Evolutionary conservation across 2,329 filamentous ascomycete genomes (phyloP).

Genomic region (Colletotrichum shisoi): DNA sequence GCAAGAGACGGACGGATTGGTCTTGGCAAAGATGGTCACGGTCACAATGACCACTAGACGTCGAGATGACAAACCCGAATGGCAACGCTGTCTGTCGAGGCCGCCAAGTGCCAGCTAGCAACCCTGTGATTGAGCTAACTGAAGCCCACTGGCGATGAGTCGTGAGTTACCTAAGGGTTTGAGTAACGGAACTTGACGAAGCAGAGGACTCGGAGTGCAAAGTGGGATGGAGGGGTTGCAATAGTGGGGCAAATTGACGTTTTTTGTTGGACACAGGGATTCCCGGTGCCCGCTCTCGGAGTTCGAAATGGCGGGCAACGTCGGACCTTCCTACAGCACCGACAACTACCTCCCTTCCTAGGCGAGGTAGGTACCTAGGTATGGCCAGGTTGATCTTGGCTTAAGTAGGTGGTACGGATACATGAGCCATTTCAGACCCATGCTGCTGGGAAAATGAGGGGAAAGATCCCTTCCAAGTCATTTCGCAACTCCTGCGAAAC

Average conservation of each 20-base stretch:
- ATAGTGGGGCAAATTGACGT: constrained; percentile 37
- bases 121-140: not conserved
- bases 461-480: too few relatives aligned
- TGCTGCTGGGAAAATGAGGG: too few relatives aligned
- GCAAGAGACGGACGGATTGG: not conserved
- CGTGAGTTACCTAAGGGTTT: constrained; percentile 28
- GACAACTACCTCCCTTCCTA: not conserved
- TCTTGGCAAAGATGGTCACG: constrained; percentile 4
- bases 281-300: constrained; percentile 34
- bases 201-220: constrained; percentile 15
- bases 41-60: constrained; percentile 3
- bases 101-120: not conserved
- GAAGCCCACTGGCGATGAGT: constrained; percentile 17
- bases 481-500: not conserved
- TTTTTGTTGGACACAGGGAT: constrained; percentile 29
- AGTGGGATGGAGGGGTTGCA: constrained; percentile 32
- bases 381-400: constrained; percentile 16
- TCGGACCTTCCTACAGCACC: constrained; percentile 17
- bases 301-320: constrained; percentile 25
- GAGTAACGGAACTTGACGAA: constrained; percentile 14
- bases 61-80: constrained; percentile 4
- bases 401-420: not conserved
- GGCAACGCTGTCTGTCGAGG: not conserved
- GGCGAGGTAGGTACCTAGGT: too few relatives aligned
- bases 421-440: not conserved